Percentiles rank a stretch among this genome's conserved stretches.
phyloP scores from a whole-genome alignment of 1,139 yeast genomes.

The Protomyces inundatus region DNA sequence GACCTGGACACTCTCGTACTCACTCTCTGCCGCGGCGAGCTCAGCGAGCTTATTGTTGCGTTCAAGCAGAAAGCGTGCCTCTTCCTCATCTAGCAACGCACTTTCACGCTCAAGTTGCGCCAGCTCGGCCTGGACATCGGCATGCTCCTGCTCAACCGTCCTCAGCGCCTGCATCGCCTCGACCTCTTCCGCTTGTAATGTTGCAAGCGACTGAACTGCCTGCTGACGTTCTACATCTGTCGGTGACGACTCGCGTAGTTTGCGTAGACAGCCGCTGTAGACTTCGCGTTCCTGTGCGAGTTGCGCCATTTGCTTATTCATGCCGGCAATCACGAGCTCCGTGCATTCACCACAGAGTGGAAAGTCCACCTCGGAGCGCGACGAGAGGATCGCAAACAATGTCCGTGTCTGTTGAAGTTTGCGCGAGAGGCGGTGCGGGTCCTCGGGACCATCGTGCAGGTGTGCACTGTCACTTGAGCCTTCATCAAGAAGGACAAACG shows the following conservation, averaged over 20 bases:
- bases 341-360: slow-evolving; percentile 86
- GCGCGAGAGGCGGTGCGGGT: slow-evolving; percentile 39
- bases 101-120: slow-evolving; percentile 36
- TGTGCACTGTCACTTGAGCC: slow-evolving; percentile 34
- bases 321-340: slow-evolving; percentile 46
- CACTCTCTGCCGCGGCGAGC: slow-evolving; percentile 25
- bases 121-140: slow-evolving; percentile 38
- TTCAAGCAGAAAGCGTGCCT: slow-evolving; percentile 26
- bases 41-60: slow-evolving; percentile 16
- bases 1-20: slow-evolving; percentile 31
- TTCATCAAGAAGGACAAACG: slow-evolving; percentile 45
- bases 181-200: slow-evolving; percentile 42
- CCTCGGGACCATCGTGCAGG: slow-evolving; percentile 24
- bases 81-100: slow-evolving; percentile 31
- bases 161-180: slow-evolving; percentile 38
- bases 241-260: slow-evolving; percentile 55
- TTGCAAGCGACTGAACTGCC: slow-evolving; percentile 45
- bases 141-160: slow-evolving; percentile 38
- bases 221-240: slow-evolving; percentile 45
- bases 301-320: slow-evolving; percentile 67
- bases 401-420: slow-evolving; percentile 50
- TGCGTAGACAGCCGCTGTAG: slow-evolving; percentile 65
- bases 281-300: slow-evolving; percentile 72
- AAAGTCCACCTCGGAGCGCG: slow-evolving; percentile 72
- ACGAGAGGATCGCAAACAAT: slow-evolving; percentile 61